These are phyloP conservation scores for Candida ascalaphidarum DNA, from an alignment of 805 yeast genomes.

Conservation along the genomic window DNA sequence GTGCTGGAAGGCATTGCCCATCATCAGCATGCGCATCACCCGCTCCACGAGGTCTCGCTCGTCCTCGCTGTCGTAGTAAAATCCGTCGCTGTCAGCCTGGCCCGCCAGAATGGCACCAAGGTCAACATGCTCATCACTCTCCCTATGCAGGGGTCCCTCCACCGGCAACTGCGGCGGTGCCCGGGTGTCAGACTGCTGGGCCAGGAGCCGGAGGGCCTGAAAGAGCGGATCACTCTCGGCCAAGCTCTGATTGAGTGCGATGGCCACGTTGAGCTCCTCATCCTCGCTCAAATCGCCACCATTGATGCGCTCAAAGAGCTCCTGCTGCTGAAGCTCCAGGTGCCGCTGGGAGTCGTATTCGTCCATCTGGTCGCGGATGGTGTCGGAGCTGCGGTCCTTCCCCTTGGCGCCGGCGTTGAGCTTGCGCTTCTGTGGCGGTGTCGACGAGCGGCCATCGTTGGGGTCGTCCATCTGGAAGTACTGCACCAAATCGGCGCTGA, in stretches of 20 bases:
- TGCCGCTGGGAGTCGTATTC: slow-evolving; percentile 25
- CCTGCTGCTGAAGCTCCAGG: slow-evolving; percentile 11
- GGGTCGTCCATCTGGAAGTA: slow-evolving; percentile 40
- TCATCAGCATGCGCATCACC: too few species aligned
- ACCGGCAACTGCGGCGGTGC: too few species aligned
- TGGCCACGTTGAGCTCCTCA: slow-evolving; percentile 17
- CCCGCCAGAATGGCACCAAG: too few species aligned
- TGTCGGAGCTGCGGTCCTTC: slow-evolving; percentile 14
- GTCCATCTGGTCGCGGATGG: slow-evolving; percentile 23
- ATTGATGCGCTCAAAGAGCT: slow-evolving; percentile 38
- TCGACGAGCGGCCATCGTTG: background rate
- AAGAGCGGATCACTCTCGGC: slow-evolving; percentile 30
- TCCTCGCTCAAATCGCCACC: slow-evolving; percentile 22
- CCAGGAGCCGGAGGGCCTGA: slow-evolving; percentile 25
- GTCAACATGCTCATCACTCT: too few species aligned
- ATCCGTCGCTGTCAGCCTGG: too few species aligned
- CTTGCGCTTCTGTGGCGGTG: slow-evolving; percentile 6
- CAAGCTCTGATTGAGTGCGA: slow-evolving; percentile 11
- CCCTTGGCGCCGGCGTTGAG: slow-evolving; percentile 6
- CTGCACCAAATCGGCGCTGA: slow-evolving; percentile 34
- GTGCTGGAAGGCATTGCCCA: too few species aligned
- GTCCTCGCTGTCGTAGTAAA: too few species aligned
- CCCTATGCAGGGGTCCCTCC: too few species aligned
- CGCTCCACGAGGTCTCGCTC: too few species aligned
- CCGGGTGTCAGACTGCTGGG: slow-evolving; percentile 3